Conservation (phyloP, 129 eudicot species). For the Centrapalus pauciflorus region DNA sequence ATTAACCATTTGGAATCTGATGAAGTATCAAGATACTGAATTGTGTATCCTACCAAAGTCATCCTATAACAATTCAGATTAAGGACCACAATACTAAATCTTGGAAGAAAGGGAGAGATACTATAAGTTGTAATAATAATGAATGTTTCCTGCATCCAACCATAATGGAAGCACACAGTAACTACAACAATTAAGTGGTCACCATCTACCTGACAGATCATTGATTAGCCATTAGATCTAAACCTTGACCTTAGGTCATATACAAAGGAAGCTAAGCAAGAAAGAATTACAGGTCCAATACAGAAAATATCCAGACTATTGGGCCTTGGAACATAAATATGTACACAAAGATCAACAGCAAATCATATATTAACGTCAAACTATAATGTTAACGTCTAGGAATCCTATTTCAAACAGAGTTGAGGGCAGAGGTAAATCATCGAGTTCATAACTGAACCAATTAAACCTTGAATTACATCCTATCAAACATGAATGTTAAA, state of each 20-base stretch:
- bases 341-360: background rate
- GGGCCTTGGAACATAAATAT: background rate
- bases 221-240: background rate
- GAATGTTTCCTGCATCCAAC: constrained; percentile 13
- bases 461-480: constrained; percentile 2
- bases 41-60: background rate
- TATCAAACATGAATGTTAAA: background rate
- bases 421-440: background rate
- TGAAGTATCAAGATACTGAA: background rate
- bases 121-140: background rate
- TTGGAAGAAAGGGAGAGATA: background rate
- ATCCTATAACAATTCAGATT: background rate
- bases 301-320: background rate
- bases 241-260: background rate
- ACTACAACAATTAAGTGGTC: background rate
- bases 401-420: background rate
- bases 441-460: background rate
- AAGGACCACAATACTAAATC: constrained; percentile 13
- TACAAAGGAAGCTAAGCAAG: background rate
- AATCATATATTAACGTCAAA: background rate
- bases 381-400: background rate
- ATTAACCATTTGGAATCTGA: background rate
- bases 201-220: constrained; percentile 11
- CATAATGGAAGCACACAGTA: constrained; percentile 13
- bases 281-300: background rate